These are phyloP conservation scores for Halocafeteria seosinensis DNA, from an alignment of 108 stramenopile species.

Conservation along the genomic window DNA sequence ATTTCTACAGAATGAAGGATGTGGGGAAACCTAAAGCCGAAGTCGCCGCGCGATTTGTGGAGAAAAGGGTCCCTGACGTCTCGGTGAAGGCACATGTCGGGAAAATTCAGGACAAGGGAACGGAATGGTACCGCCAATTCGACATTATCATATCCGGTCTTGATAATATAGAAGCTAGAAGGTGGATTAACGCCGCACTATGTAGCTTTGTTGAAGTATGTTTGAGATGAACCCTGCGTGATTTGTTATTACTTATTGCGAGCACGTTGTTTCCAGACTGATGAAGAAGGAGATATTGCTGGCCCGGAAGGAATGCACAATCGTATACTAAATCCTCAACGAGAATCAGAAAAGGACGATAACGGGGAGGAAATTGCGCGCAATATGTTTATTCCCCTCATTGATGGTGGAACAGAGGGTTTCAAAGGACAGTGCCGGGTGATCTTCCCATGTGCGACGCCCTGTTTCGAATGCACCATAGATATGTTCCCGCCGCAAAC, in stretches of 20 bases:
- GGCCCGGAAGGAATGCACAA: neutral
- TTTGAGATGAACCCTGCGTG: too few species aligned
- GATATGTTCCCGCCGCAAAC: slow-evolving; percentile 82
- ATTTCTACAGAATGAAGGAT: slow-evolving; percentile 5
- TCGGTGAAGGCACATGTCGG: slow-evolving; percentile 62
- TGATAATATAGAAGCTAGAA: slow-evolving; percentile 88
- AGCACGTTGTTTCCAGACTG: too few species aligned
- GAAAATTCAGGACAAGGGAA: slow-evolving; percentile 81
- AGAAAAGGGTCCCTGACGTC: slow-evolving; percentile 18
- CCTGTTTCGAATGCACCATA: slow-evolving; percentile 91
- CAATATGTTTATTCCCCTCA: slow-evolving; percentile 73
- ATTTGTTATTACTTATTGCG: too few species aligned
- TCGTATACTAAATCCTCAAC: neutral
- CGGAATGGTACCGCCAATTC: slow-evolving; percentile 65
- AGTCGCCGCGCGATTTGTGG: slow-evolving; percentile 44
- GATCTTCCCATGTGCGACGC: slow-evolving; percentile 78
- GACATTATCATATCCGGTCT: slow-evolving; percentile 74
- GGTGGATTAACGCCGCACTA: slow-evolving; percentile 66
- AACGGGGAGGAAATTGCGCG: neutral
- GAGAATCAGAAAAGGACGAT: neutral
- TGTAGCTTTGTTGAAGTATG: neutral
- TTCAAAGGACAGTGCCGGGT: slow-evolving; percentile 93
- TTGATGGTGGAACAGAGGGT: slow-evolving; percentile 98
- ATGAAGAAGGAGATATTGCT: slow-evolving; percentile 49
- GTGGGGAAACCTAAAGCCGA: slow-evolving; percentile 34